phyloP scores from a whole-genome alignment of 345 rosid genomes.

The Alliaria petiolata region DNA sequence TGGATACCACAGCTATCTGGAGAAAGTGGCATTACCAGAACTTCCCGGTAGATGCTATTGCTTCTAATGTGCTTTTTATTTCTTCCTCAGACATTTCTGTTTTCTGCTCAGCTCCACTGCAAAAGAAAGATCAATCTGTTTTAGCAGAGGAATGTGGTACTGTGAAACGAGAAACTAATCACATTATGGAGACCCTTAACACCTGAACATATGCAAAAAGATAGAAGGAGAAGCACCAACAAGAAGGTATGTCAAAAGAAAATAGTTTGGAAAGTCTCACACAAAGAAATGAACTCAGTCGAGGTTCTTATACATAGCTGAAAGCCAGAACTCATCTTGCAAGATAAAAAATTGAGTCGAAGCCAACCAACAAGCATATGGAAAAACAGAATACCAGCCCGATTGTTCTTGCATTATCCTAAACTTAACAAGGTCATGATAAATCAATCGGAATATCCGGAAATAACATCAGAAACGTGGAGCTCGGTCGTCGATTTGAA shows the following conservation, averaged over 20 bases:
- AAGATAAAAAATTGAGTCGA: too few species aligned
- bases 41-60: constrained; percentile 71
- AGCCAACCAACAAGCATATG: too few species aligned
- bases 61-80: constrained; percentile 43
- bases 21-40: constrained; percentile 47
- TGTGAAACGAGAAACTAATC: background rate
- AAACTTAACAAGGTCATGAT: too few species aligned
- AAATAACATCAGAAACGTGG: too few species aligned
- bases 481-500: too few species aligned
- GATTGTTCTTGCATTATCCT: background rate
- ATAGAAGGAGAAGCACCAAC: background rate
- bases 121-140: background rate
- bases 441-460: too few species aligned
- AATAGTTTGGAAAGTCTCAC: background rate
- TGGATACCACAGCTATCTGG: too few species aligned
- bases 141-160: background rate
- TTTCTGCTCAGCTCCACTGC: constrained; percentile 37
- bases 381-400: too few species aligned
- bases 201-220: background rate
- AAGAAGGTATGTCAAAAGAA: background rate
- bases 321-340: too few species aligned
- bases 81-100: constrained; percentile 44
- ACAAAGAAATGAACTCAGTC: too few species aligned
- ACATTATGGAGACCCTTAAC: background rate
- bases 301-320: too few species aligned